A percentile compares a stretch with the other conserved stretches of the same genome.
Evolutionary conservation across 331 rosid genomes (phyloP).

Genomic region (Acacia pycnantha): DNA sequence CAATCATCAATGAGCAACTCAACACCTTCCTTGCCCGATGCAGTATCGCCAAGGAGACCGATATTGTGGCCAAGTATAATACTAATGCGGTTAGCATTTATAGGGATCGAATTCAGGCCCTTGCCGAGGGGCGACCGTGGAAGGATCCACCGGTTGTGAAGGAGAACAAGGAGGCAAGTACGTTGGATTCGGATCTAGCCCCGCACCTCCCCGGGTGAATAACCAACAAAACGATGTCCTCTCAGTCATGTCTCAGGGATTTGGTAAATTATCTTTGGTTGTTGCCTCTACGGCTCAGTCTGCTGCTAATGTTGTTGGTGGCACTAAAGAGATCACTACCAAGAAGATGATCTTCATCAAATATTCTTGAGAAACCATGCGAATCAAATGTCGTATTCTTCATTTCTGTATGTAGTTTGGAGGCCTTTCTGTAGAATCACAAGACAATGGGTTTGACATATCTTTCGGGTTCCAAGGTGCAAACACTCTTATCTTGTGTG

Average conservation of each 20-base stretch:
- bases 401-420: no score
- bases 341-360: no score
- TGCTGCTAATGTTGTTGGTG: slow-evolving; percentile 85
- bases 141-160: slow-evolving; percentile 82
- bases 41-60: slow-evolving; percentile 84
- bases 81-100: slow-evolving; percentile 76
- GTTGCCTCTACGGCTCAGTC: slow-evolving; percentile 89
- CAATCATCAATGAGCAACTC: slow-evolving; percentile 78
- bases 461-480: no score
- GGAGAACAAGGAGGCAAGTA: slow-evolving; percentile 94
- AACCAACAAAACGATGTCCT: slow-evolving; percentile 60
- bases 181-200: slow-evolving; percentile 90
- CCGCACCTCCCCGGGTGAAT: slow-evolving; percentile 47
- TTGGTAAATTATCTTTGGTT: slow-evolving; percentile 82
- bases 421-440: no score
- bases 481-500: no score
- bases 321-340: slow-evolving; percentile 75
- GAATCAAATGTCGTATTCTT: no score
- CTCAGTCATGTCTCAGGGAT: slow-evolving; percentile 92
- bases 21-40: slow-evolving; percentile 71
- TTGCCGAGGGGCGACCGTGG: slow-evolving; percentile 93
- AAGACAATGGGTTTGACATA: no score
- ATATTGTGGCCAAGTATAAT: slow-evolving; percentile 81
- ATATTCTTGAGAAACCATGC: no score
- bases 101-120: slow-evolving; percentile 88